A percentile compares a stretch with the other conserved stretches of the same genome.
Evolutionary conservation across 495 filamentous ascomycete species (phyloP).

Genomic region (Podospora pseudocomata): DNA sequence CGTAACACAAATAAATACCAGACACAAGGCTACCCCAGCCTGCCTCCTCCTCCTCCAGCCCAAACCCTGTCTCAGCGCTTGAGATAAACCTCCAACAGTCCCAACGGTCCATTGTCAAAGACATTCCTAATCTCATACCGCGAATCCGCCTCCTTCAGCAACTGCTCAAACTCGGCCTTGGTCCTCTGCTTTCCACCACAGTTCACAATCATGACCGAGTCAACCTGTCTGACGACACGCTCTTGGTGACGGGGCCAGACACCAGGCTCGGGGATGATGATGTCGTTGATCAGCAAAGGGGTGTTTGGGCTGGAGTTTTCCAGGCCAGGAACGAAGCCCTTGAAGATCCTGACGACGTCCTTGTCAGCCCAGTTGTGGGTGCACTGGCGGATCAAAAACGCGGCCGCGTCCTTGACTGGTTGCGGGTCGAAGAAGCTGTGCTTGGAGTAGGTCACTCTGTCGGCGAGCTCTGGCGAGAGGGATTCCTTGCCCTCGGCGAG

Average conservation of each 20-base stretch:
- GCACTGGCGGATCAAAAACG: neutral
- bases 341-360: conserved; percentile 2
- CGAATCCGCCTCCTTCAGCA: conserved; percentile 1
- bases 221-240: conserved; percentile 1
- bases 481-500: conserved; percentile 4
- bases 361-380: neutral
- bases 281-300: conserved; percentile 4
- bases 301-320: neutral
- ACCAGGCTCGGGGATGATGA: neutral
- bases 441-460: neutral
- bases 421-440: conserved; percentile 3
- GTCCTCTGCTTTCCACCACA: conserved; percentile 1
- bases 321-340: neutral
- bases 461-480: neutral
- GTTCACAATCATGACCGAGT: neutral
- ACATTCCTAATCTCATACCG: conserved; percentile 6
- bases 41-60: no score
- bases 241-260: neutral
- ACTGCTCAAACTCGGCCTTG: conserved; percentile 1
- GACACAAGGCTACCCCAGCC: no score
- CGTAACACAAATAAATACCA: no score
- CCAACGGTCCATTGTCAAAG: neutral
- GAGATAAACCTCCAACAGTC: conserved; percentile 3
- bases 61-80: neutral
- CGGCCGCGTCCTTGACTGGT: neutral